Percentiles rank a stretch among this genome's conserved stretches.
These are phyloP conservation scores for Colletotrichum sp. DNA, from an alignment of 2,329 filamentous ascomycete species.

Conservation along the genomic window DNA sequence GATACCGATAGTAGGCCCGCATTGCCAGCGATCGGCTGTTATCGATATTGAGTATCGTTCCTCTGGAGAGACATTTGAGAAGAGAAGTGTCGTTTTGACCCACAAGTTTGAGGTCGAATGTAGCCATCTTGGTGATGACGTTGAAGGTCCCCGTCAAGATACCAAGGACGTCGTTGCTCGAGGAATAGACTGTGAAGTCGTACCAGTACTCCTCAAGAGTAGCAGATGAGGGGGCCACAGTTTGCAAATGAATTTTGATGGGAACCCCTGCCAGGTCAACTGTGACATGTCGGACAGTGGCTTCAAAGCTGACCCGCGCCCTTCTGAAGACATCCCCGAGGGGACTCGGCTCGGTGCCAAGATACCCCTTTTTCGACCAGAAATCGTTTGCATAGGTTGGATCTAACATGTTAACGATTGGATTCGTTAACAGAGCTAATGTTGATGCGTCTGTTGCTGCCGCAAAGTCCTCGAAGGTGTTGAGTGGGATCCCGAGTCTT, in stretches of 20 bases:
- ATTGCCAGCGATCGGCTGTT: constrained; percentile 18
- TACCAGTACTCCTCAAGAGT: neutral
- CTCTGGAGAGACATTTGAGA: neutral
- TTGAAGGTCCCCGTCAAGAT: neutral
- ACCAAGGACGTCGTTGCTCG: neutral
- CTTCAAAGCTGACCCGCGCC: neutral
- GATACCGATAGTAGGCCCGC: constrained; percentile 17
- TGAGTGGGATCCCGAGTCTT: constrained; percentile 1
- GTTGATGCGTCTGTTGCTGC: neutral
- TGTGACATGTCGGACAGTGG: neutral
- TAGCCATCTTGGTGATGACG: neutral
- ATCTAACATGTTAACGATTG: neutral
- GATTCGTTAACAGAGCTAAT: neutral
- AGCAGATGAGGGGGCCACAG: neutral
- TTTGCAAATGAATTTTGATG: neutral
- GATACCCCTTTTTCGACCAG: constrained; percentile 21
- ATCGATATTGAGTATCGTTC: neutral
- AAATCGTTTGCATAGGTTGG: constrained; percentile 22
- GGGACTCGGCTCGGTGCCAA: constrained; percentile 13
- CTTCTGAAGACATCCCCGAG: constrained; percentile 16
- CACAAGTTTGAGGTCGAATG: neutral
- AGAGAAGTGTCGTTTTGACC: neutral
- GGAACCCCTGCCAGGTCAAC: neutral
- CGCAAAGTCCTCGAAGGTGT: constrained; percentile 15
- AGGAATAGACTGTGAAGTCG: neutral